Evolutionary conservation across 257 asterid genomes (phyloP).

Genomic region (Thymus quinquecostatus): DNA sequence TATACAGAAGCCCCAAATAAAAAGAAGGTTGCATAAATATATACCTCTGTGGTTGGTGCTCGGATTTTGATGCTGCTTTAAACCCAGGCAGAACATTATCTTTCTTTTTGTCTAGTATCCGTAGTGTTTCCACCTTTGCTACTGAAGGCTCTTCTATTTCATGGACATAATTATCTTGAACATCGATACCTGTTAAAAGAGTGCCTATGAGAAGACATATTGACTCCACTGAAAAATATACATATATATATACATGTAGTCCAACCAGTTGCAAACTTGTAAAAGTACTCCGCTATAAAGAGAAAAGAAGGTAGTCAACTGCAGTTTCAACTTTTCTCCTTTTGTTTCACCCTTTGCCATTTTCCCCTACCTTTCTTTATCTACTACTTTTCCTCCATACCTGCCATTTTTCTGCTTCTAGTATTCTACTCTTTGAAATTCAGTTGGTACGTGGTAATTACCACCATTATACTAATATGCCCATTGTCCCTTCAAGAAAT

Average conservation of each 20-base stretch:
- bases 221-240: background rate
- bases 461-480: background rate
- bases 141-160: conserved; percentile 85
- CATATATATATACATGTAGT: no score
- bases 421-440: background rate
- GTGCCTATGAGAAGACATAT: conserved; percentile 3
- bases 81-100: conserved; percentile 73
- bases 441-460: conserved; percentile 5
- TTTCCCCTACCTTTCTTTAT: conserved; percentile 7
- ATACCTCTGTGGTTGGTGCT: conserved; percentile 71
- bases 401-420: background rate
- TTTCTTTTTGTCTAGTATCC: conserved; percentile 59
- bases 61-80: conserved; percentile 72
- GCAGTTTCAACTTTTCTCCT: background rate
- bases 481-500: background rate
- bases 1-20: conserved; percentile 8
- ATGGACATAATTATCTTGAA: conserved; percentile 74
- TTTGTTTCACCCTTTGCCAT: background rate
- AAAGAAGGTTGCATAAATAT: conserved; percentile 14
- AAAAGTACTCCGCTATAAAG: background rate
- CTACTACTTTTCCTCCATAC: background rate
- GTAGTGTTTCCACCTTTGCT: conserved; percentile 53
- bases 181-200: conserved; percentile 65
- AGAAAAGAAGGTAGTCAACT: background rate
- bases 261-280: conserved; percentile 24